Evolutionary conservation across 306 rosid species (phyloP).

Genomic region (Corylus avellana): DNA sequence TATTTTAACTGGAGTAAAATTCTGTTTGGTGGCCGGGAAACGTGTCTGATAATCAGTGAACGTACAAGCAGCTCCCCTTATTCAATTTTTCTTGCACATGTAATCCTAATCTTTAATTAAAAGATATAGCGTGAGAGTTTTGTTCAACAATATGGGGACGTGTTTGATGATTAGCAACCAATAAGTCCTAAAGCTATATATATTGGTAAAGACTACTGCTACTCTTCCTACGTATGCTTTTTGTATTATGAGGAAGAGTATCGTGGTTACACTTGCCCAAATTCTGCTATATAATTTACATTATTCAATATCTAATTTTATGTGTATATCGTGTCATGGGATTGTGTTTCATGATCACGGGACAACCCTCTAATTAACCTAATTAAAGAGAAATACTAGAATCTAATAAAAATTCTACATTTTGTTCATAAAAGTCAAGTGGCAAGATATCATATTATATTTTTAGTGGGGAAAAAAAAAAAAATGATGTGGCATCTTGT

Average conservation of each 20-base stretch:
- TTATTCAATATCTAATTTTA: background rate
- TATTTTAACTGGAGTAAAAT: too few relatives aligned
- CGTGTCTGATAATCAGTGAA: too few relatives aligned
- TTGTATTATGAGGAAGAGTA: background rate
- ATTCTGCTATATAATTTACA: background rate
- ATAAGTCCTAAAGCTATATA: background rate
- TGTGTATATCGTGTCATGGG: background rate
- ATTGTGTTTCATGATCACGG: constrained; percentile 25
- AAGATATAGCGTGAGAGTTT: constrained; percentile 1
- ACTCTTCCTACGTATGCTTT: background rate
- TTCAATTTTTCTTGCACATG: too few relatives aligned
- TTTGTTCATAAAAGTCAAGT: too few relatives aligned
- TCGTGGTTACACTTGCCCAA: background rate
- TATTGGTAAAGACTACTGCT: too few relatives aligned
- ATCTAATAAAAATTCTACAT: too few relatives aligned
- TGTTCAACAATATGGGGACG: constrained; percentile 15
- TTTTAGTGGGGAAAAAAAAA: too few relatives aligned
- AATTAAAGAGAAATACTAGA: too few relatives aligned
- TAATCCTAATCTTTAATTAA: background rate
- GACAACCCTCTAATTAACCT: background rate
- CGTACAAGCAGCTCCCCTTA: too few relatives aligned
- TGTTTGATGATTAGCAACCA: constrained; percentile 29
- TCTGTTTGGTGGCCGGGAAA: too few relatives aligned
- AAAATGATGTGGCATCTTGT: too few relatives aligned
- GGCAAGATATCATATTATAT: too few relatives aligned